A percentile compares a stretch with the other conserved stretches of the same genome.
phyloP scores from a whole-genome alignment of 306 rosid genomes.

The Echinosophora koreensis region DNA sequence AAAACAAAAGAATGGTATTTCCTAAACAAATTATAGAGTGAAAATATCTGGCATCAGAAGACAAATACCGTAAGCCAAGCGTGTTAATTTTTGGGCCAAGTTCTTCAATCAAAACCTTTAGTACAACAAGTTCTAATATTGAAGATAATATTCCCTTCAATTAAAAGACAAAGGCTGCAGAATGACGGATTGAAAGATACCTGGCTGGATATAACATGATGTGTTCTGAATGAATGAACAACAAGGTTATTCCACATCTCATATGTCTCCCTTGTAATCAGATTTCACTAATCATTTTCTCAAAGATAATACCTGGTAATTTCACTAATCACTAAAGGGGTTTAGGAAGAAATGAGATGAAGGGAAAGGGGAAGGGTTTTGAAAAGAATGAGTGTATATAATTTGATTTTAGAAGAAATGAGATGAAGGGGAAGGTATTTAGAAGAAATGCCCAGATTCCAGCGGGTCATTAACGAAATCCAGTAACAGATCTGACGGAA shows the following conservation, averaged over 20 bases:
- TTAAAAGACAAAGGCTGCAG: background rate
- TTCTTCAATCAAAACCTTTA: conserved; percentile 2
- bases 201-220: conserved; percentile 96
- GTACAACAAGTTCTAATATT: background rate
- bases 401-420: too few species aligned
- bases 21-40: conserved; percentile 2
- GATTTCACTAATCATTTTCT: conserved; percentile 42
- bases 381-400: too few species aligned
- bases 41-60: background rate
- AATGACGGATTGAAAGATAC: conserved; percentile 49
- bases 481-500: too few species aligned
- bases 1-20: conserved; percentile 8
- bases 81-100: background rate
- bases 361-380: too few species aligned
- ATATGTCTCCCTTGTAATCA: conserved; percentile 89
- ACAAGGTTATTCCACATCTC: conserved; percentile 90
- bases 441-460: too few species aligned
- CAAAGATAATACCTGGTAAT: conserved; percentile 8
- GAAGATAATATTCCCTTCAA: conserved; percentile 7
- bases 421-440: too few species aligned
- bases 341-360: too few species aligned
- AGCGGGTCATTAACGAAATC: too few species aligned
- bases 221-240: conserved; percentile 89
- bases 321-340: too few species aligned
- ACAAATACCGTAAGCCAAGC: conserved; percentile 8